Evolutionary conservation across 2,329 filamentous ascomycete species (phyloP), one percentile per base, ranked within the genome.

Genomic region (Fusarium palustre): DNA sequence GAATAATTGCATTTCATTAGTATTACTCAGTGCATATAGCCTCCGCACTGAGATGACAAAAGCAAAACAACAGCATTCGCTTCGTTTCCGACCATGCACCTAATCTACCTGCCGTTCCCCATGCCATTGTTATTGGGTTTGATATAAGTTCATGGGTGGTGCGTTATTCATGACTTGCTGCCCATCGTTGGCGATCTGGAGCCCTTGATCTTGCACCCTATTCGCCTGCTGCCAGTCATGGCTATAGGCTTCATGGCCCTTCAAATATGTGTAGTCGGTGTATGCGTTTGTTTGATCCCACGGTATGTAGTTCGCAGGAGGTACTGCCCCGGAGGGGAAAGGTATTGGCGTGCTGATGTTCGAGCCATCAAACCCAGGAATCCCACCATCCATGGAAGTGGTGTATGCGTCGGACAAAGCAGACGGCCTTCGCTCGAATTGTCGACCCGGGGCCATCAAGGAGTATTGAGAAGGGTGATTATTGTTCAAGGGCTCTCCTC

Each of bases 341-440:
- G 81, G 78, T 12, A 58, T 54, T 7, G 64, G 25, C 25, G 55
- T 46, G 25, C 66, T 78, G 54, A 81, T 59, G 0, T 75, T 75
- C 9, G 79, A 76, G 5, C 79, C 77, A 3, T 81, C 79, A 16
- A 81, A 77, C 6, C 76, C 78, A 2, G 79, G 70, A 16, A 81
- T 75, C 2, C 79, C 76, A 7, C 79, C 79, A n/a, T 75, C 74
- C 36, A 81, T 78, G 2, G 79, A 74, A 7, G 82, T 74, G 6
- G 80, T 77, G 56, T 86, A 86, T 54, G 84, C 78, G 12, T 83
- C 83, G 8, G 83, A 77, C 57, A 84, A 74, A 5, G 76, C 72
- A 12, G 81, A 81, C 7, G 75, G 70, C 48, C 81, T 83, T 62
- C 84, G 80, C 41, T 84, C 83, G 58, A 82, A 85, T 11, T 78